Evolutionary conservation across 2,329 filamentous ascomycete genomes (phyloP).

Genomic region (Aureobasidium sp.): DNA sequence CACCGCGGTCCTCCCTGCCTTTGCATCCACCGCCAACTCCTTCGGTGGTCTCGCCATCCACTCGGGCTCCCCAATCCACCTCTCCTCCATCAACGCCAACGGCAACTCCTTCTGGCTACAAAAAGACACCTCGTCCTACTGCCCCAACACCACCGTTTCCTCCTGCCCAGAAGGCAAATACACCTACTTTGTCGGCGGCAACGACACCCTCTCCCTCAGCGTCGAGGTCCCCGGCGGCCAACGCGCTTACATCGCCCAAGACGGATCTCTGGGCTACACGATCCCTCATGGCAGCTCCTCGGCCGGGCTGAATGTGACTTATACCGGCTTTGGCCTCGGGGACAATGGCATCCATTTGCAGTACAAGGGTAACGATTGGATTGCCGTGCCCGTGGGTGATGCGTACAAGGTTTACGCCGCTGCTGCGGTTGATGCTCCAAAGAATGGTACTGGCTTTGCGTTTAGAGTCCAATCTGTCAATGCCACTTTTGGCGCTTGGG

Average conservation of each 20-base stretch:
- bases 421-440: neutral
- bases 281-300: slow-evolving; percentile 14
- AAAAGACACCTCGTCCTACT: slow-evolving; percentile 15
- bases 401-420: slow-evolving; percentile 17
- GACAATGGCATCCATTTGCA: slow-evolving; percentile 13
- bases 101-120: slow-evolving; percentile 13
- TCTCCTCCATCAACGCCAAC: slow-evolving; percentile 19
- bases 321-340: slow-evolving; percentile 16
- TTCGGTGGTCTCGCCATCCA: slow-evolving; percentile 21
- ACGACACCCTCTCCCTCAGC: slow-evolving; percentile 15
- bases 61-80: slow-evolving; percentile 20
- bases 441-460: slow-evolving; percentile 15
- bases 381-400: slow-evolving; percentile 14
- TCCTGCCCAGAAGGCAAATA: slow-evolving; percentile 16
- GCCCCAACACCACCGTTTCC: slow-evolving; percentile 6
- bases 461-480: slow-evolving; percentile 23
- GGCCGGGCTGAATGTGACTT: neutral
- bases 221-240: slow-evolving; percentile 17
- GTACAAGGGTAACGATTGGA: slow-evolving; percentile 11
- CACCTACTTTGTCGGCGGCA: slow-evolving; percentile 19
- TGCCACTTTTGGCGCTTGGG: slow-evolving; percentile 9
- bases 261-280: slow-evolving; percentile 17
- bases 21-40: slow-evolving; percentile 1
- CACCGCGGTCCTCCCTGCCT: slow-evolving; percentile 2
- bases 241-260: slow-evolving; percentile 17